Evolutionary conservation across 2,329 filamentous ascomycete species (phyloP), one percentile per base, ranked within the genome.

Genomic region (Paracorniculantispora psalliotae): DNA sequence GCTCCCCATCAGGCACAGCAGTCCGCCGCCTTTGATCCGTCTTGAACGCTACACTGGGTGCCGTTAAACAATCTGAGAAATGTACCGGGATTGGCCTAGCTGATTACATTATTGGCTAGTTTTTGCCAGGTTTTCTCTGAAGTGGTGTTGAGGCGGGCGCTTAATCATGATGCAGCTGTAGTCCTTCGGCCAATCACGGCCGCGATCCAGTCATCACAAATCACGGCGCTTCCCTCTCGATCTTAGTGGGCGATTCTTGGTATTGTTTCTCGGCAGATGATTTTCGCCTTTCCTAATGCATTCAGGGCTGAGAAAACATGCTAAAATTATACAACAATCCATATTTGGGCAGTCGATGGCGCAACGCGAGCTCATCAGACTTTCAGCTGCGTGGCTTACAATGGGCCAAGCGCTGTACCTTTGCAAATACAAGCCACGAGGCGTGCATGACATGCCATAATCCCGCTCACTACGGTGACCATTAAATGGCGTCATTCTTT

Each of bases 81-180:
- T 37, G 33, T 37, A 41, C 5, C 15, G 26, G 4, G 26, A 13
- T 26, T 1, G 5, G 4, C 19, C 23, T 19, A 21, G 25, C 30
- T 4, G 26, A 9, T n/a, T 48, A 7, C 19, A 25, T 33, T 12
- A 50, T 50, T 51, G 46, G 37, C 37, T 30, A 19, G 4, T n/a
- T 15, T 15, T 50, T 2, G 47, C 19, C 46, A 26, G 37, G n/a
- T 37, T 43, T 28, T 13, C 35, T 13, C 35, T 13, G 26, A 41
- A n/a, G 2, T 26, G 55, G 55, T 57, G 46, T 51, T 25, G 33
- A 37, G 25, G 25, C 33, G 46, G 47, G 55, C 55, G 55, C 55
- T 43, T 57, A 57, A 33, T 25, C 19, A 9, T 19, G 15, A 19
- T 35, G 37, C 37, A 30, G 33, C 21, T n/a, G 41, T 10, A 2